These are phyloP conservation scores for Coniochaeta sp. DNA, from an alignment of 2,329 filamentous ascomycete species.

Conservation along the genomic window DNA sequence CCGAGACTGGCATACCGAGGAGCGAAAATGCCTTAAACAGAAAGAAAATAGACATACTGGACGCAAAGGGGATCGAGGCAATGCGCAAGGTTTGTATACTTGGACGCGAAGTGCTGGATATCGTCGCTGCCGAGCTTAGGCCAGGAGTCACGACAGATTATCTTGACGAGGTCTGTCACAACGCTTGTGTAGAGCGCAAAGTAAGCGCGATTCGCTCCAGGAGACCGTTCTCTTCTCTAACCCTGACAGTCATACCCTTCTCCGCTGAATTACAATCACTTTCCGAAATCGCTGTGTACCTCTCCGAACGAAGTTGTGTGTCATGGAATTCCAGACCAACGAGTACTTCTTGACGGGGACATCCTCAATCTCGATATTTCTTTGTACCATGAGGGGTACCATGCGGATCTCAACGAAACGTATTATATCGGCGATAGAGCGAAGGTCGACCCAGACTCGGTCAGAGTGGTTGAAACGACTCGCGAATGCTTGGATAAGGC, in stretches of 20 bases:
- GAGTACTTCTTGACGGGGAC: slow-evolving; percentile 81
- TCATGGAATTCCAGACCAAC: slow-evolving; percentile 93
- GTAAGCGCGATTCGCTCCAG: slow-evolving; percentile 42
- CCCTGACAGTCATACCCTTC: slow-evolving; percentile 17
- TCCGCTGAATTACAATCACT: slow-evolving; percentile 33
- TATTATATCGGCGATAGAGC: slow-evolving; percentile 95
- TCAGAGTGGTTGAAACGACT: slow-evolving; percentile 84
- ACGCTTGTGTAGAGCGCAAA: slow-evolving; percentile 86
- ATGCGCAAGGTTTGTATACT: slow-evolving; percentile 91
- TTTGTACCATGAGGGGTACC: slow-evolving; percentile 89
- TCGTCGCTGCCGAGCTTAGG: slow-evolving; percentile 72
- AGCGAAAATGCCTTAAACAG: slow-evolving; percentile 55
- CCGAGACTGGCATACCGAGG: slow-evolving; percentile 68
- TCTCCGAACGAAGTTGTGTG: slow-evolving; percentile 97
- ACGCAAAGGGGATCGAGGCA: slow-evolving; percentile 70
- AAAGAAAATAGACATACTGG: slow-evolving; percentile 69
- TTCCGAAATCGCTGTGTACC: slow-evolving; percentile 96
- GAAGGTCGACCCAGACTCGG: slow-evolving; percentile 73
- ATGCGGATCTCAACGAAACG: slow-evolving; percentile 95
- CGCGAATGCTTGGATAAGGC: slow-evolving; percentile 82
- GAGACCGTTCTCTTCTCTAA: background rate
- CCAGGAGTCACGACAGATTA: slow-evolving; percentile 93
- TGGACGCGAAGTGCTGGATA: slow-evolving; percentile 88
- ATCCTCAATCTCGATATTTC: slow-evolving; percentile 97
- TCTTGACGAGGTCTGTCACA: slow-evolving; percentile 90